Evolutionary conservation across 441 rosid genomes (phyloP).

Genomic region (Erysimum pusillum): DNA sequence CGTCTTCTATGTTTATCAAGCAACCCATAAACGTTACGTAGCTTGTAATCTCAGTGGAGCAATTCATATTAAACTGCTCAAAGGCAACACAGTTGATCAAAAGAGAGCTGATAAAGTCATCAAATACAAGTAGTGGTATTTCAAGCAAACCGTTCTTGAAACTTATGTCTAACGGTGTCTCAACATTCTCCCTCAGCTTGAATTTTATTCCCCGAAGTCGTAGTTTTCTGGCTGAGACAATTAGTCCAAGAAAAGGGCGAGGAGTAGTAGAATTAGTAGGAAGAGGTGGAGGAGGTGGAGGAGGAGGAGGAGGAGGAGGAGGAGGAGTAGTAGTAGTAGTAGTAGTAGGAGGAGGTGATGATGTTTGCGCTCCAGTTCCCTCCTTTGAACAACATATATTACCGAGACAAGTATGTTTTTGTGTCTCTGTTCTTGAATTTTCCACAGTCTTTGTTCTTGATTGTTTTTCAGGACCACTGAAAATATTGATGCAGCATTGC

Average conservation of each 20-base stretch:
- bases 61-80: background rate
- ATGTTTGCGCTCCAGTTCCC: background rate
- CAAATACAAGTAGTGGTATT: background rate
- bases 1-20: background rate
- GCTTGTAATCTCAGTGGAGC: background rate
- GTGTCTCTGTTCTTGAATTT: background rate
- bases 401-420: background rate
- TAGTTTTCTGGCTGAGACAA: constrained; percentile 58
- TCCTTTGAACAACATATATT: background rate
- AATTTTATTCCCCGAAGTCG: constrained; percentile 55
- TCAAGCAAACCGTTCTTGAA: background rate
- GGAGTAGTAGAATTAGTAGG: background rate
- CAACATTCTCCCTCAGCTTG: constrained; percentile 42
- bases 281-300: too few relatives aligned
- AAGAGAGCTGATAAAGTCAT: constrained; percentile 1
- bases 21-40: background rate
- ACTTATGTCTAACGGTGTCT: constrained; percentile 36
- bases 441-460: background rate
- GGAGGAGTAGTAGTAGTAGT: too few relatives aligned
- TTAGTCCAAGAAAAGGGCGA: constrained; percentile 38
- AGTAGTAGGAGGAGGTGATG: background rate
- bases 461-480: background rate
- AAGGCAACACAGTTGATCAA: constrained; percentile 3
- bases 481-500: constrained; percentile 7
- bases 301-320: too few relatives aligned